Evolutionary conservation across 1,284 basidiomycete species (phyloP).

Genomic region (Athelia psychrophila): DNA sequence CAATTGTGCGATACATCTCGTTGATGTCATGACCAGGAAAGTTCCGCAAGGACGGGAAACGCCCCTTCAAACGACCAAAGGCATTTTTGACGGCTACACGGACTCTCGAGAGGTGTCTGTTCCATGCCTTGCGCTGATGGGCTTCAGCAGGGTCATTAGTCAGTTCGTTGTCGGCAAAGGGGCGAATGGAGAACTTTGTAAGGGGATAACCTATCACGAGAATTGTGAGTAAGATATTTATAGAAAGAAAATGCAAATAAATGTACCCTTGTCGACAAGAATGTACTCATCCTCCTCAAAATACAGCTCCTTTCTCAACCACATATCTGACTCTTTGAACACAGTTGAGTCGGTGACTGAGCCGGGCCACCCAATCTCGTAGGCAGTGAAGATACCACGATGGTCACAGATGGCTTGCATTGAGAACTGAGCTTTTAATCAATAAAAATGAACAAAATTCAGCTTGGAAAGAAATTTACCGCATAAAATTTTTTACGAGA

Average conservation of each 20-base stretch:
- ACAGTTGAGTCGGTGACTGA: constrained; percentile 10
- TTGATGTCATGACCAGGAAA: constrained; percentile 12
- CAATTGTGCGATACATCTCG: constrained; percentile 10
- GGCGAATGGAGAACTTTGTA: constrained; percentile 11
- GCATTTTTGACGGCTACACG: constrained; percentile 17
- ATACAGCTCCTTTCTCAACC: constrained; percentile 8
- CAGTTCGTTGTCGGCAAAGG: constrained; percentile 14
- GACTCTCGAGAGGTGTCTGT: constrained; percentile 11
- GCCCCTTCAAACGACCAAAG: constrained; percentile 18
- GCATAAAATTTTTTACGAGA: constrained; percentile 19
- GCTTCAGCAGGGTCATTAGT: constrained; percentile 8
- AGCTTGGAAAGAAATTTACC: constrained; percentile 8
- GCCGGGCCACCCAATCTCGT: constrained; percentile 15
- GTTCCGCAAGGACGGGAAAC: constrained; percentile 13
- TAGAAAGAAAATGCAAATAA: no score
- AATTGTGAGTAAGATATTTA: no score
- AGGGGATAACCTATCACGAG: constrained; percentile 19
- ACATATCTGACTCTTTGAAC: constrained; percentile 13
- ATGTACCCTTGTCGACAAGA: constrained; percentile 12
- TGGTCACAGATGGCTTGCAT: constrained; percentile 15
- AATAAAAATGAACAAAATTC: neutral
- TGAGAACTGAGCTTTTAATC: constrained; percentile 4
- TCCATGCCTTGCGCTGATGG: constrained; percentile 8
- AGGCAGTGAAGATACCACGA: constrained; percentile 9
- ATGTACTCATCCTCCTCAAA: constrained; percentile 12